Conservation (phyloP, 2,329 filamentous ascomycete genomes). For the Penicillium sclerotigenum region DNA sequence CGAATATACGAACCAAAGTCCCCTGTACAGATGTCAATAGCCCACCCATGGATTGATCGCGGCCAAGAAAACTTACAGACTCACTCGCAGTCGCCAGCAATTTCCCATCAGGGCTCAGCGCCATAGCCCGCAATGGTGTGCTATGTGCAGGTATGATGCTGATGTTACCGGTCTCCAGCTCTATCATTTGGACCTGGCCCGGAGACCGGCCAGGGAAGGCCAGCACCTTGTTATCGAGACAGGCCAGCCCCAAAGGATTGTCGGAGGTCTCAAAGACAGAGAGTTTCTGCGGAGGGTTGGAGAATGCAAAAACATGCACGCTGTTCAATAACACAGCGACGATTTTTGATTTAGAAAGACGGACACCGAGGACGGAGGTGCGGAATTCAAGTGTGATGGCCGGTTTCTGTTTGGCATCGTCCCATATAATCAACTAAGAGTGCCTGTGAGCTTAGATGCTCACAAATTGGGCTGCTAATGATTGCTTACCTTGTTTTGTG, state of each 20-base stretch:
- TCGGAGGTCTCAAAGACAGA: constrained; percentile 80
- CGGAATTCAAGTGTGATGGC: constrained; percentile 75
- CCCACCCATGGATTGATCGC: not conserved
- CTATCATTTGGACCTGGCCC: constrained; percentile 86
- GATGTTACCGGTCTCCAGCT: constrained; percentile 73
- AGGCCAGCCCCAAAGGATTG: constrained; percentile 78
- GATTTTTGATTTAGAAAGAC: constrained; percentile 71
- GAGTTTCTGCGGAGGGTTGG: constrained; percentile 65
- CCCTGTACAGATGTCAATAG: constrained; percentile 52
- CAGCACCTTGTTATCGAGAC: constrained; percentile 68
- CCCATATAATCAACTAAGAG: constrained; percentile 73
- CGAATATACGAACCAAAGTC: constrained; percentile 82
- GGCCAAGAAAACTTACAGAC: constrained; percentile 48
- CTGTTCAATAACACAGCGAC: constrained; percentile 78
- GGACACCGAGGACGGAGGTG: constrained; percentile 75
- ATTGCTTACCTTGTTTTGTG: constrained; percentile 70
- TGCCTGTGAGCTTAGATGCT: not conserved
- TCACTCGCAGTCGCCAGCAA: constrained; percentile 87
- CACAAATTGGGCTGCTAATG: not conserved
- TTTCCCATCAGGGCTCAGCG: constrained; percentile 74
- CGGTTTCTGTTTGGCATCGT: constrained; percentile 74
- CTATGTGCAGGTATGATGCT: constrained; percentile 92
- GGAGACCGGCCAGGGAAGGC: constrained; percentile 83
- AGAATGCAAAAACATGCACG: constrained; percentile 76
- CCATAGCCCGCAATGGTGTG: constrained; percentile 71